phyloP scores from a whole-genome alignment of 805 yeast genomes.

The Zygosaccharomyces lentus region DNA sequence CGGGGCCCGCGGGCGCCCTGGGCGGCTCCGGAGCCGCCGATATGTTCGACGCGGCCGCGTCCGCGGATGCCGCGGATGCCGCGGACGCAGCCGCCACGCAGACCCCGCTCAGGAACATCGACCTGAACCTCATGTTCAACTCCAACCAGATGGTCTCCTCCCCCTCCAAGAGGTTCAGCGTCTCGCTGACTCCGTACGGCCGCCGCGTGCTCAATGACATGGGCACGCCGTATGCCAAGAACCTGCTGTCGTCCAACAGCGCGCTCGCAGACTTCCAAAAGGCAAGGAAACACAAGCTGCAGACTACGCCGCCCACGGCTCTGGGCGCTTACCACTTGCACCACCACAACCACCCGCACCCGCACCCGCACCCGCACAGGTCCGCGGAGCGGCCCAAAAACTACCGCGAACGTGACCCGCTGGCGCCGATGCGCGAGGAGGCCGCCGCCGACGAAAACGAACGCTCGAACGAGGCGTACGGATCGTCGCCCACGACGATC shows the following conservation, averaged over 20 bases:
- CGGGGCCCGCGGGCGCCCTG: constrained; percentile 1
- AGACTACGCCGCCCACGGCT: constrained; percentile 15
- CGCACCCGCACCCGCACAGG: too few relatives aligned
- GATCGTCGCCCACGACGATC: constrained; percentile 37
- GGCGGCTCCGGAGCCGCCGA: not conserved
- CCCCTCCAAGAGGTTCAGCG: constrained; percentile 29
- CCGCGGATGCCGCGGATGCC: not conserved
- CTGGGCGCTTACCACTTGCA: constrained; percentile 3
- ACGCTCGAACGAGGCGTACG: constrained; percentile 28
- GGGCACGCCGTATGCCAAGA: constrained; percentile 30
- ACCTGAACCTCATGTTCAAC: constrained; percentile 34
- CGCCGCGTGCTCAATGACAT: constrained; percentile 30
- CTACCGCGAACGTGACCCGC: constrained; percentile 1
- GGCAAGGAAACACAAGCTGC: constrained; percentile 28
- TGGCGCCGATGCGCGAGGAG: constrained; percentile 6
- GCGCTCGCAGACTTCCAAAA: constrained; percentile 34
- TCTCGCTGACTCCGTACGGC: constrained; percentile 35
- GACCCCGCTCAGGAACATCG: constrained; percentile 33
- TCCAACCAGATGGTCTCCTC: constrained; percentile 23
- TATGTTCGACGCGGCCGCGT: constrained; percentile 7
- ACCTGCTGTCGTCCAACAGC: constrained; percentile 27
- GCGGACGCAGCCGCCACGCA: constrained; percentile 8
- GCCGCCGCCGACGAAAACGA: constrained; percentile 19
- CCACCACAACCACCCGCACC: too few relatives aligned
- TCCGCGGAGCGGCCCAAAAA: not conserved